phyloP scores from a whole-genome alignment of 176 grass and related monocot genomes.

The Carex parvula region DNA sequence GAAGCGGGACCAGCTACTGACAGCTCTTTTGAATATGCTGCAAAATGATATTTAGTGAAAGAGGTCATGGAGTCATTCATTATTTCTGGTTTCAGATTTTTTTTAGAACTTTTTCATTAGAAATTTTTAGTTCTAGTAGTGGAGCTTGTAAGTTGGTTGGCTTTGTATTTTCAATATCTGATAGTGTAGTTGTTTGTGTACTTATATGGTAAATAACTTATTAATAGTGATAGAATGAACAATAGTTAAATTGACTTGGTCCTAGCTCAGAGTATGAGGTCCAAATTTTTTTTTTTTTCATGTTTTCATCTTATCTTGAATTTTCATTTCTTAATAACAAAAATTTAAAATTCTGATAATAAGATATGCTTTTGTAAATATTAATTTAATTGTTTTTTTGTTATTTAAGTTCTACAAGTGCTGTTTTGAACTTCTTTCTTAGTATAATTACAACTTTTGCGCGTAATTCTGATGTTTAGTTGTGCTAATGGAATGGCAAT shows the following conservation, averaged over 20 bases:
- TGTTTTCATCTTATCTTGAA: neutral
- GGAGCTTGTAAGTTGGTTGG: neutral
- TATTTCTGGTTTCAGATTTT: slow-evolving; percentile 13
- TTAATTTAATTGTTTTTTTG: neutral
- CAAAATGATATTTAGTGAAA: slow-evolving; percentile 49
- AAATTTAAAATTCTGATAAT: neutral
- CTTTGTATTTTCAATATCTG: neutral
- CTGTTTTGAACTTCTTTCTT: neutral
- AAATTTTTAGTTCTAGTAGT: slow-evolving; percentile 5
- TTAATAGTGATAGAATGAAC: slow-evolving; percentile 10
- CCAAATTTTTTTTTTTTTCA: neutral
- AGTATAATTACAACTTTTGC: neutral
- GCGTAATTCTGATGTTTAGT: neutral
- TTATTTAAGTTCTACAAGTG: neutral
- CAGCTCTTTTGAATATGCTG: slow-evolving; percentile 58
- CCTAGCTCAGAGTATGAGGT: neutral
- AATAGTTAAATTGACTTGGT: slow-evolving; percentile 7
- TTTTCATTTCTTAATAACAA: neutral
- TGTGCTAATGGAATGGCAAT: neutral
- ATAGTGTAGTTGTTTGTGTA: neutral
- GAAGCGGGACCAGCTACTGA: slow-evolving; percentile 55
- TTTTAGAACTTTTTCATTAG: slow-evolving; percentile 1
- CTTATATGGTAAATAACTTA: slow-evolving; percentile 24
- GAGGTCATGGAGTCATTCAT: neutral
- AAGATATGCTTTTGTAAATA: neutral